A percentile compares a stretch with the other conserved stretches of the same genome.
Conservation (phyloP, 2,329 filamentous ascomycete genomes). For the Fusarium ambrosium region DNA sequence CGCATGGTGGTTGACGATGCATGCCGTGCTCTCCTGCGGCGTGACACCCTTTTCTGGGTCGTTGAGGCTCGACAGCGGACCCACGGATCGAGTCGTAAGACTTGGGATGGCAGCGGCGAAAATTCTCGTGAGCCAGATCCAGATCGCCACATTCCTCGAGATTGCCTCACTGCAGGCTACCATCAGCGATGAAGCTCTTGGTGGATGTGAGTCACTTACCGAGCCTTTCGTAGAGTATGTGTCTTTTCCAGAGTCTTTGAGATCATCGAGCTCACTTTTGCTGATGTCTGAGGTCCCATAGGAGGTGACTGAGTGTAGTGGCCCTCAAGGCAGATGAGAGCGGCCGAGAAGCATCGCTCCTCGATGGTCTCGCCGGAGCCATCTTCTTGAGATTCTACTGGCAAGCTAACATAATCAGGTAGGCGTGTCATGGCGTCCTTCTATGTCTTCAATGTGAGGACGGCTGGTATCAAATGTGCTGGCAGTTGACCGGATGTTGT, state of each 20-base stretch:
- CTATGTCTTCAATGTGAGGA: constrained; percentile 27
- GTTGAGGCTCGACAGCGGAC: constrained; percentile 65
- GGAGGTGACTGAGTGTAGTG: constrained; percentile 70
- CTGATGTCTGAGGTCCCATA: constrained; percentile 69
- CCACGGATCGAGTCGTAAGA: constrained; percentile 71
- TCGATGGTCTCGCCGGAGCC: constrained; percentile 66
- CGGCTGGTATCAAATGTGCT: constrained; percentile 18
- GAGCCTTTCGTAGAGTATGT: constrained; percentile 70
- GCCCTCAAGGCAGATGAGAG: constrained; percentile 72
- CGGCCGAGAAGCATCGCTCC: constrained; percentile 72
- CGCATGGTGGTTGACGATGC: constrained; percentile 74
- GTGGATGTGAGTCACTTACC: constrained; percentile 56
- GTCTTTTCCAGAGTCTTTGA: constrained; percentile 74
- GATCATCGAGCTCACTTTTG: constrained; percentile 69
- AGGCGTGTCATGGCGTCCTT: constrained; percentile 45
- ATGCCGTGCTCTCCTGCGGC: constrained; percentile 72
- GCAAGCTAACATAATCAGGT: constrained; percentile 41
- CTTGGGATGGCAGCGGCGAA: constrained; percentile 73
- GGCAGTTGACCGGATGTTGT: constrained; percentile 30
- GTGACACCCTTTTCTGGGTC: constrained; percentile 69
- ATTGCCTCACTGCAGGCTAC: constrained; percentile 65
- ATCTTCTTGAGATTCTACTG: constrained; percentile 33
- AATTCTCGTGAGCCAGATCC: constrained; percentile 74
- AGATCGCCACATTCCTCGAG: constrained; percentile 73
- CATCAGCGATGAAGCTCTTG: constrained; percentile 23